Evolutionary conservation across 805 yeast species (phyloP), one percentile per base, ranked within the genome.

Genomic region (Danielia reshetovae): DNA sequence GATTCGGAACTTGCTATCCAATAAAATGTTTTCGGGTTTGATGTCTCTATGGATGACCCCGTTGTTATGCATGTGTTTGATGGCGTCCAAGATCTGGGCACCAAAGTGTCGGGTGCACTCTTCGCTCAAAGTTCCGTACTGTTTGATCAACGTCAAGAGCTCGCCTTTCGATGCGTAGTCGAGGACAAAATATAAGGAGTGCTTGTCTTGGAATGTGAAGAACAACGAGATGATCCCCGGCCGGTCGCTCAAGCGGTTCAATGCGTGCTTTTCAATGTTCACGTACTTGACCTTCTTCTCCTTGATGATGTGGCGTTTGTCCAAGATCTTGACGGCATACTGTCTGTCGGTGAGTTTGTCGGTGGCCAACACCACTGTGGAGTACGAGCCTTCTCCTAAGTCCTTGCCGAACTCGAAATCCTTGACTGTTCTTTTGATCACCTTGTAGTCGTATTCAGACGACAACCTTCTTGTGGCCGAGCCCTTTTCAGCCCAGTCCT

Each of bases 251-350:
- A 85, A 65, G 38, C 88, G 64, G 51, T 84, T 84, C 46, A 85
- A 66, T 0, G 95, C 84, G 52, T 81, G 81, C 51, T 85, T 85
- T 52, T 85, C 95, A 35, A 85, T 81, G 52, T 82, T 84, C 31
- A 85, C 94, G 54, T 85, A 85, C 52, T 85, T 84, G 21, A 84
- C 93, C 51, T 85, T 85, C 56, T 84, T 85, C 52, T 85, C 94
- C 45, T 76, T 79, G 35, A 85, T 83, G 32, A 85, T 77, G 52
- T 85, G 90, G 37, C 82, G 71, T 54, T 85, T 85, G 54, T 81
- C 87, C 36, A 85, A 60, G 3, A 84, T 75, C 54, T 85, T 85
- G 8, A 85, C 81, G 2, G 95, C 95, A 54, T 79, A 85, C 61
- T 77, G 59, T 54, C 68, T 58, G 56, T 73, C 29, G 68, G 77